phyloP scores from a whole-genome alignment of 345 rosid species.

The Salix purpurea region DNA sequence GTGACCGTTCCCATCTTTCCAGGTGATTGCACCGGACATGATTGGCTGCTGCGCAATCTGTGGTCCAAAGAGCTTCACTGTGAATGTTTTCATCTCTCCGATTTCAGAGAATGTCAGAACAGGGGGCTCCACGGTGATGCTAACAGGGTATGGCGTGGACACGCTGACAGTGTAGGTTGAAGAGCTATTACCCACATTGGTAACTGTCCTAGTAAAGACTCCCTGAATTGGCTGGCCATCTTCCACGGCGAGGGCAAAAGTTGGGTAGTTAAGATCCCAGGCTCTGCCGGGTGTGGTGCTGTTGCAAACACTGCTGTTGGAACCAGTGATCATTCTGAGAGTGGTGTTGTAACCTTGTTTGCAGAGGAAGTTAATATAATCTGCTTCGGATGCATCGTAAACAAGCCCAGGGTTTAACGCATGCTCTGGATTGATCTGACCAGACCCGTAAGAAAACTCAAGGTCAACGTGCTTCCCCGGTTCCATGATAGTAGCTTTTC shows the following conservation, averaged over 20 bases:
- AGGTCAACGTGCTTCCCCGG: constrained; percentile 15
- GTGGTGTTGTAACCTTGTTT: constrained; percentile 35
- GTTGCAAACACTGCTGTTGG: constrained; percentile 25
- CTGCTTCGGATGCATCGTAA: constrained; percentile 14
- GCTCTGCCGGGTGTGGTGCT: constrained; percentile 27
- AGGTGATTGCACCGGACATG: constrained; percentile 29
- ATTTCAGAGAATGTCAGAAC: constrained; percentile 24
- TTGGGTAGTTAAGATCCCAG: constrained; percentile 46
- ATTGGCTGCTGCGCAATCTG: constrained; percentile 24
- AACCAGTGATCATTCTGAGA: constrained; percentile 26
- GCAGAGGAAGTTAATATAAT: constrained; percentile 46
- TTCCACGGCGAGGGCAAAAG: constrained; percentile 32
- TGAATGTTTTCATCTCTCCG: constrained; percentile 30
- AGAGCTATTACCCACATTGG: constrained; percentile 41
- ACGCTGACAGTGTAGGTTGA: constrained; percentile 27
- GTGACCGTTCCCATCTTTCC: constrained; percentile 28
- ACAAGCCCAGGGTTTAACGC: constrained; percentile 21
- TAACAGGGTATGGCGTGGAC: constrained; percentile 13
- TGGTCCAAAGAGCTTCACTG: constrained; percentile 24
- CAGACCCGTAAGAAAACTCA: constrained; percentile 17
- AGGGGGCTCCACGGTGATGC: constrained; percentile 24
- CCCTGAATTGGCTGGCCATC: constrained; percentile 27
- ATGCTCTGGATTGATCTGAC: constrained; percentile 8
- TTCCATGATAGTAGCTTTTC: constrained; percentile 8
- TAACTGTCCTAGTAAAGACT: constrained; percentile 37